Evolutionary conservation across 257 asterid genomes (phyloP).

Genomic region (Ehretia macrophylla): DNA sequence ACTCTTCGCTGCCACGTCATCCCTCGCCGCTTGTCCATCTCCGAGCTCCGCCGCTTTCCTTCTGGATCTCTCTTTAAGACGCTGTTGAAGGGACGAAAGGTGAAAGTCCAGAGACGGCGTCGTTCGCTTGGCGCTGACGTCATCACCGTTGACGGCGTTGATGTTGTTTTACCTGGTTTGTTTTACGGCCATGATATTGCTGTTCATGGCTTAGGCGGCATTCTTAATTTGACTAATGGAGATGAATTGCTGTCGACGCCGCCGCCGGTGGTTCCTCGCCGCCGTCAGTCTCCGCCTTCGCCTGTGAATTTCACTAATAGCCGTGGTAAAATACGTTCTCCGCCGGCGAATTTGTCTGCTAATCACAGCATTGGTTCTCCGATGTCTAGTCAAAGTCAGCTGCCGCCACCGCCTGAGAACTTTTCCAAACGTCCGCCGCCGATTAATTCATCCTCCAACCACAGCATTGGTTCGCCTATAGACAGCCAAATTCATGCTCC

Average conservation of each 20-base stretch:
- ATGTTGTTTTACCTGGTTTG: constrained; percentile 23
- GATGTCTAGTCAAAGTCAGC: neutral
- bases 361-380: neutral
- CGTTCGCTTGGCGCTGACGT: neutral
- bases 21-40: constrained; percentile 19
- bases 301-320: neutral
- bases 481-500: neutral
- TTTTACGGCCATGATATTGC: constrained; percentile 25
- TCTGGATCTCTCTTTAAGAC: constrained; percentile 11
- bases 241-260: neutral
- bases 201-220: constrained; percentile 35
- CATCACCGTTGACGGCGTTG: constrained; percentile 16
- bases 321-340: neutral
- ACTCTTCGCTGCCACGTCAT: constrained; percentile 34
- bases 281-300: neutral
- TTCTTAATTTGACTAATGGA: constrained; percentile 13
- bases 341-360: constrained; percentile 1
- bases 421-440: neutral
- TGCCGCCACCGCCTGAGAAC: neutral
- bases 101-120: constrained; percentile 2
- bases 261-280: neutral
- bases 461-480: neutral
- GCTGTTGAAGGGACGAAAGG: neutral
- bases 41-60: constrained; percentile 16
- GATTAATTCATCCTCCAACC: neutral